A percentile compares a stretch with the other conserved stretches of the same genome.
These are phyloP conservation scores for Ramaria sp. DNA, from an alignment of 768 basidiomycete species.

Conservation along the genomic window DNA sequence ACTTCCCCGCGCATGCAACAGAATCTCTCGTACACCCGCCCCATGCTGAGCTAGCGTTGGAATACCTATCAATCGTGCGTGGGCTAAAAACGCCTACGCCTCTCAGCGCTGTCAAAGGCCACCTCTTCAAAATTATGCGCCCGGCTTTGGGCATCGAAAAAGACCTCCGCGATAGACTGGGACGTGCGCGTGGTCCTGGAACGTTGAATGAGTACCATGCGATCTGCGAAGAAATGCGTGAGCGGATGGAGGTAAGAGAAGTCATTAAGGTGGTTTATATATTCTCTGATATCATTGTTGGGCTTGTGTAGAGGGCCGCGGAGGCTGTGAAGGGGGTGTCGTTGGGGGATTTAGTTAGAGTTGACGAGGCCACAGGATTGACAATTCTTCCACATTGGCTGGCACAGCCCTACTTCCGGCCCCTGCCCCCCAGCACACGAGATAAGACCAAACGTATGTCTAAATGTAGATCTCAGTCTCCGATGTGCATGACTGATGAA, in stretches of 20 bases:
- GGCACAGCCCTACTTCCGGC: conserved; percentile 60
- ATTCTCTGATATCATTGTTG: background rate
- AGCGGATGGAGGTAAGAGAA: conserved; percentile 41
- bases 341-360: conserved; percentile 26
- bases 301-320: conserved; percentile 25
- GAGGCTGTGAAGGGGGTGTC: conserved; percentile 26
- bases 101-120: conserved; percentile 75
- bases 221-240: conserved; percentile 49
- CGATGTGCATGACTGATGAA: background rate
- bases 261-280: background rate
- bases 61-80: conserved; percentile 77
- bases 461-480: background rate
- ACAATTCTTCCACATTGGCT: conserved; percentile 56
- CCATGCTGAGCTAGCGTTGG: conserved; percentile 60
- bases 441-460: background rate
- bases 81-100: conserved; percentile 60
- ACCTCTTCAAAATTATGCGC: conserved; percentile 86
- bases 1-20: conserved; percentile 25
- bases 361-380: conserved; percentile 39
- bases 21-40: conserved; percentile 39
- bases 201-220: conserved; percentile 37
- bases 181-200: conserved; percentile 29
- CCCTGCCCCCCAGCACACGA: conserved; percentile 16
- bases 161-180: conserved; percentile 68
- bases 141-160: conserved; percentile 56